phyloP scores from a whole-genome alignment of 2,329 filamentous ascomycete species.

The Ceratocystis huliohia region DNA sequence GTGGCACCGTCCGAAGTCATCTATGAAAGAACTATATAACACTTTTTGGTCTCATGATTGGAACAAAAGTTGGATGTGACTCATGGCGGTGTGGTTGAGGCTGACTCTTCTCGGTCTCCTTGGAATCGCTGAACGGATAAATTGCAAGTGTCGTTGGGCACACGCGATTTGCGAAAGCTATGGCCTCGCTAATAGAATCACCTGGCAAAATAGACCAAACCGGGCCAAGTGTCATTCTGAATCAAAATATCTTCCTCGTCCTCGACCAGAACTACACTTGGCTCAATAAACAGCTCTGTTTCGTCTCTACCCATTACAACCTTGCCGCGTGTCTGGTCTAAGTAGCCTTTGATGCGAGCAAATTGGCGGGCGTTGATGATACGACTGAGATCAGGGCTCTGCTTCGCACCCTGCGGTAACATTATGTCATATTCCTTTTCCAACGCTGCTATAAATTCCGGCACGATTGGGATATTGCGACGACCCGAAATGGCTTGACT shows the following conservation, averaged over 20 bases:
- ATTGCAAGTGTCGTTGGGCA: conserved; percentile 73
- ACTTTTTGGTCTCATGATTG: background rate
- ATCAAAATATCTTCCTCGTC: conserved; percentile 65
- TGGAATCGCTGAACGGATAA: conserved; percentile 72
- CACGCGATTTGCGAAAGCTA: conserved; percentile 65
- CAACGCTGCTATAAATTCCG: conserved; percentile 61
- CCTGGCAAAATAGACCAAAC: conserved; percentile 72
- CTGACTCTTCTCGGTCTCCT: conserved; percentile 61
- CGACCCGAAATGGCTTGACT: no score
- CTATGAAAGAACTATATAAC: conserved; percentile 40
- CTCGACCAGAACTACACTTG: conserved; percentile 76
- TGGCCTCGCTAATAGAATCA: conserved; percentile 70
- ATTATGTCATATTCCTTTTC: conserved; percentile 60
- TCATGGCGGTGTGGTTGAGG: conserved; percentile 10
- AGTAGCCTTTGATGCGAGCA: conserved; percentile 72
- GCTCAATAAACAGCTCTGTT: conserved; percentile 59
- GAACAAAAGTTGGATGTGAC: background rate
- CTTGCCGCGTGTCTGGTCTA: conserved; percentile 71
- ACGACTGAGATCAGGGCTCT: conserved; percentile 64
- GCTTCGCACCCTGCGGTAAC: conserved; percentile 68
- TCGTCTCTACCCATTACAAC: conserved; percentile 83
- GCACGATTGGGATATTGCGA: no score
- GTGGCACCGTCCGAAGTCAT: conserved; percentile 56
- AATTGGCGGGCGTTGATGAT: conserved; percentile 75
- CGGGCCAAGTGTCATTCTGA: conserved; percentile 71